Evolutionary conservation across 805 yeast species (phyloP), one percentile per base, ranked within the genome.

Genomic region (Yamadazyma tumulicola): DNA sequence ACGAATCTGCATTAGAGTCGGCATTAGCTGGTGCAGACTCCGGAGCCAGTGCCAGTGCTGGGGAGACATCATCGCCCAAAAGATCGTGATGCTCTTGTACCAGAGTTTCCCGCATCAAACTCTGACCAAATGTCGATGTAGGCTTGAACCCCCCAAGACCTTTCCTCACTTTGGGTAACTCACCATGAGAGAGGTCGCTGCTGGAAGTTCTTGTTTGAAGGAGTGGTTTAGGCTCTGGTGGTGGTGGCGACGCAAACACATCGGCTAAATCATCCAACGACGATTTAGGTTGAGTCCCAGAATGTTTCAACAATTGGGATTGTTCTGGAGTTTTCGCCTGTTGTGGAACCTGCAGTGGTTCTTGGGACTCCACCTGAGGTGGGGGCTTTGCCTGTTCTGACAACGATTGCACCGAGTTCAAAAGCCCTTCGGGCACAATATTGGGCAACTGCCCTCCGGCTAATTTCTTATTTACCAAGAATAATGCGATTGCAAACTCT

Each of bases 401-500:
- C 10, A 11, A 18, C 6, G 9, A 8, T n/a, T 6, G 36, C 33
- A 51, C 55, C 29, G 67, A 54, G 8, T 49, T 57, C 31, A 77
- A 52, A 47, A 89, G 65, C 17, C 77, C 69, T 13, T 74, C 74
- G 2, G 96, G 96, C 15, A 88, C 76, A 10, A 80, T 73, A 38
- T 77, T 77, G 2, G 98, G 97, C 44, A 93, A 68, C 18, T 75
- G 79, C 23, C 67, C 68, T 13, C 97, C 97, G 2, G 84, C 73
- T 39, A 89, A 68, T 50, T 76, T 82, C 59, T 82, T 85, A 60
- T 88, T 94, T 6, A 93, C 93, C 46, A 93, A 73, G 54, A 81
- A 91, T 86, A 93, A 82, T 12, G 97, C 97, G 52, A 93, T 81
- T 3, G 94, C 80, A 57, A 93, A 93, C 57, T 93, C 98, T 45